These are phyloP conservation scores for Nidularia pulvinata DNA, from an alignment of 768 basidiomycete species.

Conservation along the genomic window DNA sequence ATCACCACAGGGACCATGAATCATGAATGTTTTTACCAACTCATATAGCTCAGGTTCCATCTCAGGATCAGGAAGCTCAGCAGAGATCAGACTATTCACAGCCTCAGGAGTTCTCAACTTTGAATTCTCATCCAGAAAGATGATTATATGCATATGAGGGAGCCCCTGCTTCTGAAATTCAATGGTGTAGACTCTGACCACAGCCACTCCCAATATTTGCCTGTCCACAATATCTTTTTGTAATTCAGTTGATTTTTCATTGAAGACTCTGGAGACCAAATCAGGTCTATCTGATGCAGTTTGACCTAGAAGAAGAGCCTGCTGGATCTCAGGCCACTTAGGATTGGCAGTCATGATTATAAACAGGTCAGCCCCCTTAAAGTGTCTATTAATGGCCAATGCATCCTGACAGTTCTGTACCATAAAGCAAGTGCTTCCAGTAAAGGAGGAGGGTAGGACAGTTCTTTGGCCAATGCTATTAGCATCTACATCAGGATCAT, in stretches of 20 bases:
- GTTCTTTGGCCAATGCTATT: slow-evolving; percentile 18
- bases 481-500: slow-evolving; percentile 13
- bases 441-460: slow-evolving; percentile 34
- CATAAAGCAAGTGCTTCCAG: slow-evolving; percentile 30
- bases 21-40: slow-evolving; percentile 28
- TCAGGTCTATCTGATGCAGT: slow-evolving; percentile 41
- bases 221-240: slow-evolving; percentile 28
- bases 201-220: slow-evolving; percentile 36
- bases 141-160: not conserved
- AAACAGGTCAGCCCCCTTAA: slow-evolving; percentile 35
- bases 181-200: slow-evolving; percentile 48
- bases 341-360: slow-evolving; percentile 46
- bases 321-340: slow-evolving; percentile 34
- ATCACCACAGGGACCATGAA: slow-evolving; percentile 35
- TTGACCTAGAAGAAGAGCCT: slow-evolving; percentile 35
- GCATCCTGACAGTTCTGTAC: slow-evolving; percentile 36
- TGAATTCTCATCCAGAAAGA: not conserved
- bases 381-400: slow-evolving; percentile 31
- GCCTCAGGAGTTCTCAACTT: not conserved
- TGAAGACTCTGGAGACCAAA: slow-evolving; percentile 43
- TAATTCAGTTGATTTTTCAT: slow-evolving; percentile 30
- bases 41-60: slow-evolving; percentile 28
- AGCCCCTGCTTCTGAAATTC: slow-evolving; percentile 20
- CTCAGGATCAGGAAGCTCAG: slow-evolving; percentile 31
- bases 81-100: slow-evolving; percentile 14